These are phyloP conservation scores for Coniophora puteana DNA, from an alignment of 1,284 basidiomycete genomes.

Conservation along the genomic window DNA sequence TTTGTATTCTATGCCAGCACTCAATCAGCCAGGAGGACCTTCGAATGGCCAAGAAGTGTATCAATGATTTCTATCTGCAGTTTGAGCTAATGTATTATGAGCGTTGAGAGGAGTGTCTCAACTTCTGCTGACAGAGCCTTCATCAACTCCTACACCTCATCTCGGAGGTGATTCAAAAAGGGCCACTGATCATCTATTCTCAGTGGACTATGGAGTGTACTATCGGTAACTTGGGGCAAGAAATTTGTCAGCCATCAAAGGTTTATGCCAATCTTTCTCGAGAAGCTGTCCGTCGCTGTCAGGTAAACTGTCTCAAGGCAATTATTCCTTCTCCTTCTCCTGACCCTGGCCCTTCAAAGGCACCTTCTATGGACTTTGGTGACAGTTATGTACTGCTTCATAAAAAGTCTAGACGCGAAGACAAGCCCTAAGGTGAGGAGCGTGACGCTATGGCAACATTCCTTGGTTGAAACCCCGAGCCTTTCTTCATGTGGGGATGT, in stretches of 20 bases:
- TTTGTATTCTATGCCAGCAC: neutral
- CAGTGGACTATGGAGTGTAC: conserved; percentile 9
- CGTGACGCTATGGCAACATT: conserved; percentile 9
- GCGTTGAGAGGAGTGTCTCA: neutral
- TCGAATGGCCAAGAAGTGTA: neutral
- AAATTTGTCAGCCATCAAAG: conserved; percentile 3
- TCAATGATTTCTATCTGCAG: neutral
- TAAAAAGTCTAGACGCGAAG: conserved; percentile 5
- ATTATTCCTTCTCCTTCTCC: conserved; percentile 1
- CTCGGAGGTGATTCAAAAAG: conserved; percentile 21
- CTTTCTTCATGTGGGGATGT: conserved; percentile 5
- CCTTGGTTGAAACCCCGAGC: conserved; percentile 4
- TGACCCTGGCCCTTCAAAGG: neutral
- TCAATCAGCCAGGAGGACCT: neutral
- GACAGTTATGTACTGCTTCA: conserved; percentile 1
- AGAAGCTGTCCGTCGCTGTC: conserved; percentile 2
- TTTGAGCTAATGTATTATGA: neutral
- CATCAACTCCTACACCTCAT: neutral
- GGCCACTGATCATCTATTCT: conserved; percentile 18
- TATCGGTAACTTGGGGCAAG: conserved; percentile 7
- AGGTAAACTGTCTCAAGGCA: conserved; percentile 4
- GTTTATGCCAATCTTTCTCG: conserved; percentile 6
- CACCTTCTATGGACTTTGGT: conserved; percentile 3
- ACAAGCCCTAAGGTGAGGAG: conserved; percentile 7
- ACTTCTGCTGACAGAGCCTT: neutral